phyloP scores from a whole-genome alignment of 2,329 filamentous ascomycete genomes.

The Stemphylium beticola region DNA sequence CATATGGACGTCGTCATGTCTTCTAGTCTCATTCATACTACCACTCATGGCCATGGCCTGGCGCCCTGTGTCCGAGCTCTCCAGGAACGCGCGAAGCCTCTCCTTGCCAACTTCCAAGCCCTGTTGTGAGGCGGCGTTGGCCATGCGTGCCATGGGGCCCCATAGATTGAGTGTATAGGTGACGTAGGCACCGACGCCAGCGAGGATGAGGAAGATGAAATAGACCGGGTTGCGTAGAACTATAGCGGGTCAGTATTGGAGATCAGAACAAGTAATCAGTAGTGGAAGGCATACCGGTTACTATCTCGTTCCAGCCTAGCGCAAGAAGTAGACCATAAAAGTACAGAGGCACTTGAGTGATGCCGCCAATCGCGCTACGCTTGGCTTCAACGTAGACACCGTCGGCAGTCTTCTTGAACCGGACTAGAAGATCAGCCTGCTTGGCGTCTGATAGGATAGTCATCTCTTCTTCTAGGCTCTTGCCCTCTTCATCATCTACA shows the following conservation, averaged over 20 bases:
- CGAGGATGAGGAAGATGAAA: slow-evolving; percentile 84
- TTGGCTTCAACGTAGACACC: slow-evolving; percentile 98
- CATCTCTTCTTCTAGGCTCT: slow-evolving; percentile 95
- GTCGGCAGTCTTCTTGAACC: slow-evolving; percentile 98
- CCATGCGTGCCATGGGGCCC: slow-evolving; percentile 95
- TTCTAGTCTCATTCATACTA: slow-evolving; percentile 18
- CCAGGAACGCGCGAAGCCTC: slow-evolving; percentile 86
- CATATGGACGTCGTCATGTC: slow-evolving; percentile 41
- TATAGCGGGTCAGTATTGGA: slow-evolving; percentile 49
- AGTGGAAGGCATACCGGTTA: slow-evolving; percentile 73
- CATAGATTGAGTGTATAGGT: slow-evolving; percentile 94
- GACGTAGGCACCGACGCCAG: slow-evolving; percentile 79
- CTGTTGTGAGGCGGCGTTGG: slow-evolving; percentile 84
- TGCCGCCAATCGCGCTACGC: slow-evolving; percentile 91
- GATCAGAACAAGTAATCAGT: not conserved
- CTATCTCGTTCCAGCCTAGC: slow-evolving; percentile 98
- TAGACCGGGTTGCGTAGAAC: slow-evolving; percentile 93
- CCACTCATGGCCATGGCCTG: slow-evolving; percentile 76
- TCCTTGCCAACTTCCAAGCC: slow-evolving; percentile 91
- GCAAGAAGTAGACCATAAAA: slow-evolving; percentile 90
- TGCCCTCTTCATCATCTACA: slow-evolving; percentile 92
- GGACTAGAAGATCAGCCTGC: slow-evolving; percentile 85
- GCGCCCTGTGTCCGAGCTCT: slow-evolving; percentile 82
- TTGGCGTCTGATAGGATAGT: slow-evolving; percentile 90
- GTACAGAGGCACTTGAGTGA: slow-evolving; percentile 91